Evolutionary conservation across 208 protist species (phyloP), one percentile per base, ranked within the genome.

Genomic region (Leishmania lainsoni): DNA sequence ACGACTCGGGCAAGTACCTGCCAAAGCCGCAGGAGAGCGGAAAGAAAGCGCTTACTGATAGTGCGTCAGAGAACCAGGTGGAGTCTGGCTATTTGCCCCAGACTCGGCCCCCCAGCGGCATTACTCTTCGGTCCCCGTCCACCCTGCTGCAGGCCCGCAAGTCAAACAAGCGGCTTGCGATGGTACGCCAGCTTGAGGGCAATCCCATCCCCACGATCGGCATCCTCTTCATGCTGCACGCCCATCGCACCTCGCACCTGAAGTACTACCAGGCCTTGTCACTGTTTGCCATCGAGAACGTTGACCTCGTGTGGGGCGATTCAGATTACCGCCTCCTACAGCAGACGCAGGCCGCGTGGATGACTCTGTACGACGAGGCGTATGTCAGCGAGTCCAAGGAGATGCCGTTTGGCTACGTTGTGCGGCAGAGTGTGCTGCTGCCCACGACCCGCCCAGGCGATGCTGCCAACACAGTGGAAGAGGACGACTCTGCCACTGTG

Each of bases 181-280:
- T 82, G 76, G 75, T 88, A 68, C 84, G 84, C 69, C 75, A 80
- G 48, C 73, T 90, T 8, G 75, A 52, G 65, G 77, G 68, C 26
- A 84, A 86, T 49, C 94, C 92, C 6, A 86, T 97, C 39, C 94
- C 94, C 6, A 97, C 92, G 1, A 86, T 95, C 59, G 93, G 92
- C 56, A 88, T 97, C 68, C 79, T 82, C 49, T 86, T 96, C 49
- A 87, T 97, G 59, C 84, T 97, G 17, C 86, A 95, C 78, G 88
- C 85, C 22, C 94, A 97, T 79, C 92, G 94, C 59, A 96, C 92
- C 29, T 83, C 86, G 12, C 94, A 96, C 72, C 78, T 93, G 22
- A 94, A 94, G 82, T 97, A 96, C 73, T 94, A 89, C 78, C 91
- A 95, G 81, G 90, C 88, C 12, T 82, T 97, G 48, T 81, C 83